phyloP scores from a whole-genome alignment of 495 filamentous ascomycete species.

The Chaetomium fimeti region DNA sequence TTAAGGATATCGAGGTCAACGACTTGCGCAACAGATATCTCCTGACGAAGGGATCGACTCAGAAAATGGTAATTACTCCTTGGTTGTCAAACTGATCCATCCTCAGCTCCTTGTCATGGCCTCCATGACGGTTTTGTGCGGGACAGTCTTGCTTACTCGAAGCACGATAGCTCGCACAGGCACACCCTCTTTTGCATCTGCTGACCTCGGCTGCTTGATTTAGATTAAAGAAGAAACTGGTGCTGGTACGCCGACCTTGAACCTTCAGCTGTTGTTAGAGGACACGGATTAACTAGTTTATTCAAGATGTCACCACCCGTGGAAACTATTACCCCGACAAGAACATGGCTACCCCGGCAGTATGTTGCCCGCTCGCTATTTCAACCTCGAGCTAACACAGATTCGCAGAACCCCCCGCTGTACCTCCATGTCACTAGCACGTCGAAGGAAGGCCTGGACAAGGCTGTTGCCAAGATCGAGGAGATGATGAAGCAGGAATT shows the following conservation, averaged over 20 bases:
- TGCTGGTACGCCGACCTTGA: slow-evolving; percentile 83
- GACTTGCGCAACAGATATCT: slow-evolving; percentile 95
- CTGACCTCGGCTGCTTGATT: slow-evolving; percentile 91
- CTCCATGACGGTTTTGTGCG: slow-evolving; percentile 50
- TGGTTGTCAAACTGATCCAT: slow-evolving; percentile 75
- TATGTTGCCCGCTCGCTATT: slow-evolving; percentile 40
- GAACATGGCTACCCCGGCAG: slow-evolving; percentile 89
- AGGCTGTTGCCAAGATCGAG: slow-evolving; percentile 79
- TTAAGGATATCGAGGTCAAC: slow-evolving; percentile 98
- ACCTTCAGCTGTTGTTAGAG: slow-evolving; percentile 48
- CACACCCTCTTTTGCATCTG: slow-evolving; percentile 86
- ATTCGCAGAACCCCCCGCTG: slow-evolving; percentile 81
- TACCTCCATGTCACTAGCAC: slow-evolving; percentile 96
- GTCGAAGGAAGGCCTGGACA: slow-evolving; percentile 84
- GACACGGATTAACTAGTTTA: slow-evolving; percentile 56
- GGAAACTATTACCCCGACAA: slow-evolving; percentile 97
- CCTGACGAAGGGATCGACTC: slow-evolving; percentile 94
- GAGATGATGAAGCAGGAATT: slow-evolving; percentile 96
- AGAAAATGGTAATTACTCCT: slow-evolving; percentile 93
- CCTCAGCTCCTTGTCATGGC: slow-evolving; percentile 52
- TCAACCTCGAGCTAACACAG: slow-evolving; percentile 19
- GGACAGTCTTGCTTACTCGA: slow-evolving; percentile 81
- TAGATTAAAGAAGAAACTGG: slow-evolving; percentile 99
- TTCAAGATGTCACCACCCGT: slow-evolving; percentile 97
- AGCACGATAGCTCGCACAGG: slow-evolving; percentile 67